Evolutionary conservation across 176 grass and related monocot genomes (phyloP), one percentile per base, ranked within the genome.

Genomic region (Puya raimondii): DNA sequence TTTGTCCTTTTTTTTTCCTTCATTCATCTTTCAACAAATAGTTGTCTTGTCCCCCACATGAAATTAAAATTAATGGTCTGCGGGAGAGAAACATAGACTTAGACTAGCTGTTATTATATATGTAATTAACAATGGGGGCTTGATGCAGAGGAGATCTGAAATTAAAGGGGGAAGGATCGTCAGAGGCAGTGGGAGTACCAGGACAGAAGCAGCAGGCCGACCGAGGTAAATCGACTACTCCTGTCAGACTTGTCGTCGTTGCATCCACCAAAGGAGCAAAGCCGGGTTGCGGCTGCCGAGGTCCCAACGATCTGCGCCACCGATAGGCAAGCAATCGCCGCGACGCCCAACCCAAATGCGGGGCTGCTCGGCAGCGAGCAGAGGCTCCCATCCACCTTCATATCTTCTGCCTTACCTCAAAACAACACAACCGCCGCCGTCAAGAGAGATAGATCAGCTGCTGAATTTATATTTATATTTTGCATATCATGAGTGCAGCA

Each of bases 361-460:
- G 76, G n/a, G 69, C 84, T 90, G 75, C 10, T 80, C 12, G 89
- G 94, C 50, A 97, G 75, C 64, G 84, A 97, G 85, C 94, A 97
- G 20, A 93, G 86, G 76, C 82, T 90, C 29, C 94, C 94, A 42
- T 97, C 94, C 22, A 97, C 12, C 63, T 88, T 97, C 84, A 97
- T 78, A 70, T 88, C 84, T 79, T 73, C 71, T 18, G 48, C 84
- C 92, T 96, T 84, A 42, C 33, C 33, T 42, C 33, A 42, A 42
- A 42, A 7, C 33, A 42, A 42, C 33, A 42, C 33, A 42, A 5
- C 27, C 27, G 27, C 27, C 27, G n/a, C 27, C 2, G 4, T 42
- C 33, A 0, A 42, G 33, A 42, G 33, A 42, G 33, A 42, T 42
- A 5, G 33, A 7, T 42, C 33, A 42, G 33, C 4, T 42, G 33